phyloP scores from a whole-genome alignment of 1,139 yeast species.

The Blastobotrys apis region DNA sequence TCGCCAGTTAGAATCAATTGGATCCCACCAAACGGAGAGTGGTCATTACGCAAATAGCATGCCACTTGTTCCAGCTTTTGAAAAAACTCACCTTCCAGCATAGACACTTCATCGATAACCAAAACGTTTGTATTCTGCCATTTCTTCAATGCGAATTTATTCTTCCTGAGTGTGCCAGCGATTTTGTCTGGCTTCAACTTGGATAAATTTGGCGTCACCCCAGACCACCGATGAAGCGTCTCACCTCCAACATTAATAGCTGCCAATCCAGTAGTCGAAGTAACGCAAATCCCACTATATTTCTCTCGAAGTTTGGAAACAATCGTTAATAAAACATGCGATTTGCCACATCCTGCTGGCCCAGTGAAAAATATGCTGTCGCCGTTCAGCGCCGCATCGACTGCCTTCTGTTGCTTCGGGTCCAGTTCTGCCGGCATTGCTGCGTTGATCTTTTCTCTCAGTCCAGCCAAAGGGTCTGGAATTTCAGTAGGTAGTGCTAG shows the following conservation, averaged over 20 bases:
- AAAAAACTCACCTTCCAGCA: slow-evolving; percentile 67
- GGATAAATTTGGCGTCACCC: slow-evolving; percentile 42
- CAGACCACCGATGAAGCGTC: slow-evolving; percentile 74
- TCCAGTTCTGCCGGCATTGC: no score
- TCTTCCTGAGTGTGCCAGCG: slow-evolving; percentile 30
- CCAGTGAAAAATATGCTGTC: slow-evolving; percentile 67
- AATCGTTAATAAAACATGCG: no score
- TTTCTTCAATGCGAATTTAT: slow-evolving; percentile 47
- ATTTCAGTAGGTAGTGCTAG: no score
- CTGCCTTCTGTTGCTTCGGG: slow-evolving; percentile 33
- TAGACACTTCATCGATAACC: slow-evolving; percentile 77
- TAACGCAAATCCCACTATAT: slow-evolving; percentile 57
- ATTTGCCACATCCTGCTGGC: slow-evolving; percentile 95
- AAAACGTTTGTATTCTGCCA: slow-evolving; percentile 64
- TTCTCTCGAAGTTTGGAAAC: slow-evolving; percentile 58
- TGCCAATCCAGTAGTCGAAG: slow-evolving; percentile 79
- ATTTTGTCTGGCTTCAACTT: slow-evolving; percentile 58
- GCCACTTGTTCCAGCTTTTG: slow-evolving; percentile 64
- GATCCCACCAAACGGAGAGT: slow-evolving; percentile 66
- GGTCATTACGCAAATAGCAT: slow-evolving; percentile 35
- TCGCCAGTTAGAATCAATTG: slow-evolving; percentile 79
- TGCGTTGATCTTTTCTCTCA: no score
- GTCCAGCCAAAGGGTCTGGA: no score
- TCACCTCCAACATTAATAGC: slow-evolving; percentile 83
- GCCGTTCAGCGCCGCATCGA: slow-evolving; percentile 19